A percentile compares a stretch with the other conserved stretches of the same genome.
Evolutionary conservation across 176 grass and related monocot genomes (phyloP).

Genomic region (Tillandsia fasciculata): DNA sequence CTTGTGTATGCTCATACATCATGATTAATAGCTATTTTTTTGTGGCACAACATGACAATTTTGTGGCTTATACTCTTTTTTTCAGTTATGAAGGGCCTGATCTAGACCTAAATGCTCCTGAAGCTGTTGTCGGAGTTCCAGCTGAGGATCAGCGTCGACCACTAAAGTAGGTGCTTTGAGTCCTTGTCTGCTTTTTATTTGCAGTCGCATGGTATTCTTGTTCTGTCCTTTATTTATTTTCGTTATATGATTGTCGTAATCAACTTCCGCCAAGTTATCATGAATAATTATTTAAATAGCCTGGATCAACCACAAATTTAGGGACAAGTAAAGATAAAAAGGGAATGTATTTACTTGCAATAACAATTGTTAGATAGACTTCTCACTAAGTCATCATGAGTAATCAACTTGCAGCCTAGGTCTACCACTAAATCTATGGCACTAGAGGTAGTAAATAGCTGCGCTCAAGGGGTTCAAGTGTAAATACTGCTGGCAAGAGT

Average conservation of each 20-base stretch:
- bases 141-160: slow-evolving; percentile 8
- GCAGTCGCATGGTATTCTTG: slow-evolving; percentile 15
- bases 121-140: slow-evolving; percentile 19
- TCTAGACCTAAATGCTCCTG: slow-evolving; percentile 10
- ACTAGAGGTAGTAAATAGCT: too few species aligned
- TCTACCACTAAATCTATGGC: too few species aligned
- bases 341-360: too few species aligned
- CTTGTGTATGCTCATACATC: background rate
- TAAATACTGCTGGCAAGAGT: too few species aligned
- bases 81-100: slow-evolving; percentile 31
- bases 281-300: too few species aligned
- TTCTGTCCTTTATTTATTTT: background rate
- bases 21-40: background rate
- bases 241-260: background rate
- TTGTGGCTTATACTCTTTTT: slow-evolving; percentile 12
- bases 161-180: slow-evolving; percentile 29
- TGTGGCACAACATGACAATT: background rate
- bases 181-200: slow-evolving; percentile 2
- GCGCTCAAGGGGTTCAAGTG: too few species aligned
- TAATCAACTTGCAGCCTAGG: too few species aligned
- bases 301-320: too few species aligned
- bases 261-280: too few species aligned
- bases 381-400: too few species aligned
- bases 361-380: too few species aligned
- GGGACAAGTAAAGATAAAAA: too few species aligned